Conservation (phyloP, 2,329 filamentous ascomycete genomes). For the Penicillium sp. region DNA sequence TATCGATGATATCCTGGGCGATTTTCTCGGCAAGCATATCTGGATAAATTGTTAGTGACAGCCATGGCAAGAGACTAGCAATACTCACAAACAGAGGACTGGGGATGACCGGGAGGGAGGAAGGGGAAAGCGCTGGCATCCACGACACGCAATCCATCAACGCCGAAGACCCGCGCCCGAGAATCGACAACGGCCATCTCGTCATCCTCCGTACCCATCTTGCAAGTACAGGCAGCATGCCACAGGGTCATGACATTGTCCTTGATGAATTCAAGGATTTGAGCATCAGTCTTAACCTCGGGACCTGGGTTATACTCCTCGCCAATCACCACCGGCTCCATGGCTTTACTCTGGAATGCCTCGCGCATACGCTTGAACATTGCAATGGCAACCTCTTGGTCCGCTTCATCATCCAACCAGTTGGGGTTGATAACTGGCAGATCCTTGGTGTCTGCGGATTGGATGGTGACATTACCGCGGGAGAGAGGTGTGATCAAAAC, state of each 20-base stretch:
- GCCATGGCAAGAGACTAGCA: not conserved
- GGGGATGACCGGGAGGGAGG: conserved; percentile 44
- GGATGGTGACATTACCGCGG: conserved; percentile 48
- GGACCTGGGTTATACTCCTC: conserved; percentile 41
- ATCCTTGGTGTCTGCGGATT: conserved; percentile 26
- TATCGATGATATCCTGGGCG: conserved; percentile 14
- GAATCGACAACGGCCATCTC: conserved; percentile 35
- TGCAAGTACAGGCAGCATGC: conserved; percentile 33
- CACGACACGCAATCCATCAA: conserved; percentile 33
- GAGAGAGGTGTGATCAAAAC: conserved; percentile 39
- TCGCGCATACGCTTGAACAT: conserved; percentile 47
- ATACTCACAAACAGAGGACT: conserved; percentile 24
- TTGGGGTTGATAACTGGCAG: conserved; percentile 50
- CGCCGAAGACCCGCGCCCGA: conserved; percentile 31
- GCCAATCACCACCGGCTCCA: conserved; percentile 35
- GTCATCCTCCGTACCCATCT: conserved; percentile 31
- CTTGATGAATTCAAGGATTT: conserved; percentile 42
- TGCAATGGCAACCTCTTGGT: conserved; percentile 47
- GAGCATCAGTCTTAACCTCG: conserved; percentile 41
- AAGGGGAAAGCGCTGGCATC: conserved; percentile 40
- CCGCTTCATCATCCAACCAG: conserved; percentile 45
- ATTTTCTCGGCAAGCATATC: conserved; percentile 29
- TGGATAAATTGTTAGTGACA: conserved; percentile 7
- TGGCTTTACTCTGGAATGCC: conserved; percentile 31
- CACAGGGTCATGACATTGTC: conserved; percentile 31